These are phyloP conservation scores for Chrysosporium keratinophilum DNA, from an alignment of 2,329 filamentous ascomycete species.

Conservation along the genomic window DNA sequence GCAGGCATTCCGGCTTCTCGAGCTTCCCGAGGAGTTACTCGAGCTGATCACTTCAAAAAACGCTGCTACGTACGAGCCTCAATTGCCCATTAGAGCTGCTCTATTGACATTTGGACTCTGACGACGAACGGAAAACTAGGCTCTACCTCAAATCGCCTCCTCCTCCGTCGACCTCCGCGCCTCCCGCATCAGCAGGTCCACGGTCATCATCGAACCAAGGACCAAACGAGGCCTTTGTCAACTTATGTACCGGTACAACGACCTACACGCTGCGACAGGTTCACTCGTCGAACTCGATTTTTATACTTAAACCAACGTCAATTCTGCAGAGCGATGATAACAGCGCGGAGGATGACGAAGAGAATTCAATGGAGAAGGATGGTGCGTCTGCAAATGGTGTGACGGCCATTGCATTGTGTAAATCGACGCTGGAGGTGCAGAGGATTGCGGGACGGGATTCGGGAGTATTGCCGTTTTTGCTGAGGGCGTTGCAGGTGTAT, in stretches of 20 bases:
- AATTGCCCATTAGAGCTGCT: not conserved
- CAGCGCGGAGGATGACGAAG: conserved; percentile 13
- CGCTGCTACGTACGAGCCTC: conserved; percentile 27
- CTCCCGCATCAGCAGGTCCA: conserved; percentile 14
- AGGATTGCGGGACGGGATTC: conserved; percentile 24
- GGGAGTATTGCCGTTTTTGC: conserved; percentile 23
- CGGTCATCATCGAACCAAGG: conserved; percentile 16
- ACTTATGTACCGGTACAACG: conserved; percentile 48
- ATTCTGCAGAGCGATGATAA: conserved; percentile 9
- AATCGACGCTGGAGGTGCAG: conserved; percentile 39
- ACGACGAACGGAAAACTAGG: conserved; percentile 23
- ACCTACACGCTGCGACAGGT: conserved; percentile 55
- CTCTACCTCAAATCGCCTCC: conserved; percentile 33
- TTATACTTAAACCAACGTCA: conserved; percentile 38
- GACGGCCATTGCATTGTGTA: conserved; percentile 37
- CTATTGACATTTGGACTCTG: not conserved
- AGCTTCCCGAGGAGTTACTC: conserved; percentile 49
- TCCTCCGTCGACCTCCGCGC: conserved; percentile 5
- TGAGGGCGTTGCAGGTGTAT: conserved; percentile 25
- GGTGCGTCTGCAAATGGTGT: conserved; percentile 21
- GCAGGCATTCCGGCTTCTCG: conserved; percentile 49
- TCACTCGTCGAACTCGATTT: conserved; percentile 55
- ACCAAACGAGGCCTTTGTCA: conserved; percentile 36
- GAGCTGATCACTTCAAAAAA: conserved; percentile 43
- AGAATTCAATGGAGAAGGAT: not conserved